phyloP scores from a whole-genome alignment of 148 eudicot genomes.

The Chenopodium album region DNA sequence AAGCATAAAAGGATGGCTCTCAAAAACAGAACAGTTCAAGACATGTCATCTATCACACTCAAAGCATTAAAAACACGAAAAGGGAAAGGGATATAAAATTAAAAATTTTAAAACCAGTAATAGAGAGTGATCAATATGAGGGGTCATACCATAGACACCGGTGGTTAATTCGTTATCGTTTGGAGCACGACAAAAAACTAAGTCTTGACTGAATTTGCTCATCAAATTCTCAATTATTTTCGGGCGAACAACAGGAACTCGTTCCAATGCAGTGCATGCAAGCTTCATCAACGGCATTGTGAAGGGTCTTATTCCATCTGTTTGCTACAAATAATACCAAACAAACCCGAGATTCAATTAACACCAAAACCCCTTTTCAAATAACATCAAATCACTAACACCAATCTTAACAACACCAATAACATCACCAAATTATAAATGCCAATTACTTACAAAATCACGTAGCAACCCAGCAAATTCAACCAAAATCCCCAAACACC shows the following conservation, averaged over 20 bases:
- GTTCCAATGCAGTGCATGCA: slow-evolving; percentile 88
- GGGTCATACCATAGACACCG: slow-evolving; percentile 63
- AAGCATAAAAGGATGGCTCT: background rate
- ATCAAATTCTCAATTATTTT: slow-evolving; percentile 71
- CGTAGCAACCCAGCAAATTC: no score
- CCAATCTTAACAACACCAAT: background rate
- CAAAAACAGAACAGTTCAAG: background rate
- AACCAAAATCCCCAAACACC: background rate
- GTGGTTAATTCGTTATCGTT: slow-evolving; percentile 60
- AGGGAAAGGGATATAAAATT: no score
- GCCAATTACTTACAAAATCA: background rate
- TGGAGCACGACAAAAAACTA: slow-evolving; percentile 90
- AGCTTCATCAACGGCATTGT: slow-evolving; percentile 94
- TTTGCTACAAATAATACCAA: slow-evolving; percentile 47
- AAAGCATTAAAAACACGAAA: no score
- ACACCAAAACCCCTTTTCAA: slow-evolving; percentile 1
- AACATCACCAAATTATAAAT: background rate
- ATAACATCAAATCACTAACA: background rate
- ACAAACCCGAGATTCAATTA: slow-evolving; percentile 8
- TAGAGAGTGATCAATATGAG: no score
- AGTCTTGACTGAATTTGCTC: slow-evolving; percentile 80
- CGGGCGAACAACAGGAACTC: slow-evolving; percentile 78
- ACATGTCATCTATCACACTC: background rate
- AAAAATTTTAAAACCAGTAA: no score
- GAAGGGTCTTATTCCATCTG: slow-evolving; percentile 94